Conservation (phyloP, 2,329 filamentous ascomycete genomes). For the Coniosporium tulheliwenetii region DNA sequence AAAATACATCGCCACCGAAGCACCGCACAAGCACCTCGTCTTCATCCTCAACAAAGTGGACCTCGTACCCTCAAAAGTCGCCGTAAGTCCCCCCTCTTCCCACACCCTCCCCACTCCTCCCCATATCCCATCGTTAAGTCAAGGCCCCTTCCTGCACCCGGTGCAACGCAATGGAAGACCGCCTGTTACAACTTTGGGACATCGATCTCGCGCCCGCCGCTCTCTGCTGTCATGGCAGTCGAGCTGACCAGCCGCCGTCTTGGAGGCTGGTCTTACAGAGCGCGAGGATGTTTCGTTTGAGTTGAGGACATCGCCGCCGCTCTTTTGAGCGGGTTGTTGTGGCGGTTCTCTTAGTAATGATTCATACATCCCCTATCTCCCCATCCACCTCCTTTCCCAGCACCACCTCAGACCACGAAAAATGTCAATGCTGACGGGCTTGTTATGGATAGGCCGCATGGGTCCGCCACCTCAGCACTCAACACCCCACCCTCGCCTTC, state of each 20-base stretch:
- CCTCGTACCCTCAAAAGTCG: conserved; percentile 78
- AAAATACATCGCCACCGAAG: conserved; percentile 85
- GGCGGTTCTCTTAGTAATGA: conserved; percentile 97
- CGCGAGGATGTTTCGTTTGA: conserved; percentile 78
- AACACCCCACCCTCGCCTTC: conserved; percentile 87
- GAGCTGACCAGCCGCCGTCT: conserved; percentile 69
- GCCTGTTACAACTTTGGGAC: conserved; percentile 99
- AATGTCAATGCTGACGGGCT: conserved; percentile 2
- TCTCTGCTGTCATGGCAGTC: conserved; percentile 46
- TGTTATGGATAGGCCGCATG: conserved; percentile 97
- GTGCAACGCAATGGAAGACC: conserved; percentile 52
- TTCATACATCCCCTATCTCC: conserved; percentile 57
- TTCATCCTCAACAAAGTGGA: conserved; percentile 88
- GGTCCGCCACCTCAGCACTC: no score
- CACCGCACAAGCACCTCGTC: conserved; percentile 87
- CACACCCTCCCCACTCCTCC: conserved; percentile 2
- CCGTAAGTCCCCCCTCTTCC: conserved; percentile 52
- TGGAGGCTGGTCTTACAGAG: conserved; percentile 67
- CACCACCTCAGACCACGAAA: conserved; percentile 1
- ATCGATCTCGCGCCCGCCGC: conserved; percentile 61
- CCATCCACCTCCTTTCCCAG: conserved; percentile 9
- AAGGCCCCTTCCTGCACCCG: conserved; percentile 53
- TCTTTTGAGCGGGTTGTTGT: conserved; percentile 38
- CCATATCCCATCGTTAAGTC: conserved; percentile 73
- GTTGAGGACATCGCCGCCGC: conserved; percentile 74